Base-by-base conservation (phyloP, 371 early-diverging fungal species). In the Zychaea mexicana region DNA sequence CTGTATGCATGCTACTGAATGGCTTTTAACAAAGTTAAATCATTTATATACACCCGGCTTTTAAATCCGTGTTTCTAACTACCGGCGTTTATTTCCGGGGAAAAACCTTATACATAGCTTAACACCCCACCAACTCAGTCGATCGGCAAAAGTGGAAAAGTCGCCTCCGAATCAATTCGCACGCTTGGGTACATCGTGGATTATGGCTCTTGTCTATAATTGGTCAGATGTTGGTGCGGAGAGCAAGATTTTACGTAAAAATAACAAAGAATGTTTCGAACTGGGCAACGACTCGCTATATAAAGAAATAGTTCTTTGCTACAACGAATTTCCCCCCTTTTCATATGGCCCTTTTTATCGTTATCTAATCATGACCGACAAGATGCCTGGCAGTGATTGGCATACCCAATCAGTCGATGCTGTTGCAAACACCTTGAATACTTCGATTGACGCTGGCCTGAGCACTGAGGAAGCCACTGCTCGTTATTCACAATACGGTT, bases 401-500 rank as follows among this genome's bases (percentile, higher is more conserved):
- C 72, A 71, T 27, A 57, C 57, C 12, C 49, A 52, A 39, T 42
- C 60, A 27, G 33, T 65, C 12, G 72, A 71, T 13, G 17, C 17
- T 10, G 72, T 67, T 5, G 45, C 33, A 26, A 52, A 55, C 9
- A 30, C 24, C 8, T 58, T 71, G 2, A 21, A 49, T 1, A 68
- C 72, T 2, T 67, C 68, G 2, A 6, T 65, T 19, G 49, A 49
- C 8, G 28, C 52, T 21, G 72, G 72, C 22, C 55, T 71, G n/a
- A 58, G 54, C 38, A 55, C 33, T 3, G 45, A 39, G 12, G 72
- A 67, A 52, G 72, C 57, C 4, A 31, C 46, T 30, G 36, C 24
- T 10, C 72, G 72, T 6, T 59, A 65, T 24, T 19, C 27, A 7
- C 52, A 38, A n/a, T 60, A 68, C 52, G 72, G 72, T 2, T 66